phyloP scores from a whole-genome alignment of 2,329 filamentous ascomycete species.

The Trichothecium sympodiale region DNA sequence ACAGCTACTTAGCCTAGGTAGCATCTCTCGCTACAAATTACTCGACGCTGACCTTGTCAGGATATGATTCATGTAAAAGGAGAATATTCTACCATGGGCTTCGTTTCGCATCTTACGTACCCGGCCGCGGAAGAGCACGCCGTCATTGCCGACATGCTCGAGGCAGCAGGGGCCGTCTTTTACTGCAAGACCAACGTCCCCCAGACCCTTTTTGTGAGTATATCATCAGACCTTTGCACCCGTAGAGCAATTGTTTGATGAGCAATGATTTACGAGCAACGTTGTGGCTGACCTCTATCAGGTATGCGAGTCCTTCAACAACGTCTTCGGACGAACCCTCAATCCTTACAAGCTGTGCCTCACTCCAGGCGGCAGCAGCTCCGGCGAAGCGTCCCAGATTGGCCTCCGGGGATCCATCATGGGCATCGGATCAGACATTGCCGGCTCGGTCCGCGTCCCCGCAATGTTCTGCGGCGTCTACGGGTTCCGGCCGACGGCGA shows the following conservation, averaged over 20 bases:
- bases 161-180: conserved; percentile 49
- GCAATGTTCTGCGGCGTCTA: conserved; percentile 32
- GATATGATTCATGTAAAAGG: conserved; percentile 48
- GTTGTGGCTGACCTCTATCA: neutral
- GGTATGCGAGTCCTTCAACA: conserved; percentile 41
- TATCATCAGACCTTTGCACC: neutral
- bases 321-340: conserved; percentile 49
- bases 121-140: conserved; percentile 40
- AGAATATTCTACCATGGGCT: conserved; percentile 42
- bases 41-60: conserved; percentile 24
- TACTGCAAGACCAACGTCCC: conserved; percentile 63
- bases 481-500: conserved; percentile 26
- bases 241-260: neutral
- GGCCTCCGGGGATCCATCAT: conserved; percentile 28
- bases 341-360: conserved; percentile 52
- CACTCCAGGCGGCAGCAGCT: conserved; percentile 53
- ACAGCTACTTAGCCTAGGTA: too few species aligned
- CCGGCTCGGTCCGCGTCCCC: conserved; percentile 31
- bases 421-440: conserved; percentile 33
- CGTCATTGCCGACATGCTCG: conserved; percentile 44
- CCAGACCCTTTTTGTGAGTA: conserved; percentile 43
- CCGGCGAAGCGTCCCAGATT: conserved; percentile 37
- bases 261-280: neutral
- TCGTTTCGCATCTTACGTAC: conserved; percentile 42
- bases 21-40: too few species aligned